A percentile compares a stretch with the other conserved stretches of the same genome.
phyloP scores from a whole-genome alignment of 2,329 filamentous ascomycete genomes.

The Diaporthe capsici region DNA sequence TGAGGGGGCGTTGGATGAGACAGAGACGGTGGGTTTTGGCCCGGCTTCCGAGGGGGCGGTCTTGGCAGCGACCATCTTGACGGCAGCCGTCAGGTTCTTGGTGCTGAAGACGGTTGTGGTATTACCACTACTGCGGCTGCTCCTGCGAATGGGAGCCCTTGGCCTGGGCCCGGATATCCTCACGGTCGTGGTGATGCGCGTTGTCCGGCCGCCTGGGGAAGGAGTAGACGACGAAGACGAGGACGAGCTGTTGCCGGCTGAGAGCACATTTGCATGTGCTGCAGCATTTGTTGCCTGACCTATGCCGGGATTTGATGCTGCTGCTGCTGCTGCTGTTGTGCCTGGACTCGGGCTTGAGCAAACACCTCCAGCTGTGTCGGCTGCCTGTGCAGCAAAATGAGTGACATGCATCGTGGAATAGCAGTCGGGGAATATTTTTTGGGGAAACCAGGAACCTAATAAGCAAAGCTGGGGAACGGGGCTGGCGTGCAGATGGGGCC shows the following conservation, averaged over 20 bases:
- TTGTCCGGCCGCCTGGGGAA: slow-evolving; percentile 17
- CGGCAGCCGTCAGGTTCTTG: slow-evolving; percentile 41
- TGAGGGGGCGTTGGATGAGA: slow-evolving; percentile 19
- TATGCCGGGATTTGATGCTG: not conserved
- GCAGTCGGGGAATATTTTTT: slow-evolving; percentile 21
- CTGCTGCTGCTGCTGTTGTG: not conserved
- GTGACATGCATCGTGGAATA: slow-evolving; percentile 39
- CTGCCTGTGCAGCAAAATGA: slow-evolving; percentile 37
- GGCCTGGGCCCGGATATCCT: slow-evolving; percentile 39
- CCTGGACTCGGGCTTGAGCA: not conserved
- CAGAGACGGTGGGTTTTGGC: slow-evolving; percentile 30
- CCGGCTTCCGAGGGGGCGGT: slow-evolving; percentile 36
- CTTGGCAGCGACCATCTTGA: slow-evolving; percentile 41
- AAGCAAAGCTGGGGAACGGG: slow-evolving; percentile 35
- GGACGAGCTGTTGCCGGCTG: not conserved
- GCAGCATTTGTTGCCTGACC: not conserved
- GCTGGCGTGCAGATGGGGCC: not conserved
- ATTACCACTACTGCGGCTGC: slow-evolving; percentile 33
- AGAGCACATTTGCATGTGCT: not conserved
- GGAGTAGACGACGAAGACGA: not conserved
- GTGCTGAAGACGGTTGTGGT: slow-evolving; percentile 39
- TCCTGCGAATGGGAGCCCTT: slow-evolving; percentile 37
- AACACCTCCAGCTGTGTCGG: slow-evolving; percentile 33
- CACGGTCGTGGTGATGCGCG: slow-evolving; percentile 39
- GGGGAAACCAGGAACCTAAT: slow-evolving; percentile 22